Evolutionary conservation across 2,329 filamentous ascomycete species (phyloP).

Genomic region (Alternaria ethzedia): DNA sequence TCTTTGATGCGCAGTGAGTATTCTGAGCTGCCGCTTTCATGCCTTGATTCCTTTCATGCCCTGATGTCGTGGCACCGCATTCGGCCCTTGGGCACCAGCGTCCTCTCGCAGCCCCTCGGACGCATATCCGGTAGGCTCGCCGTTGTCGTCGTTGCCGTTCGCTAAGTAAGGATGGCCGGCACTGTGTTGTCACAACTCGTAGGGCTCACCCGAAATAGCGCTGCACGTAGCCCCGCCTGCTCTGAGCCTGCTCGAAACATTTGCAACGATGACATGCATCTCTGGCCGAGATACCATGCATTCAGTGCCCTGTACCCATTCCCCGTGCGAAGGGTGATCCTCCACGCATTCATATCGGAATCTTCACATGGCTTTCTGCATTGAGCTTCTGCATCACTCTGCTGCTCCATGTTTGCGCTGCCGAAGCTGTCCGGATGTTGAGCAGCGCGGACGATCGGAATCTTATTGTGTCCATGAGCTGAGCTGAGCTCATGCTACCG

Average conservation of each 20-base stretch:
- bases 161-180: slow-evolving; percentile 16
- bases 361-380: slow-evolving; percentile 15
- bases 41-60: slow-evolving; percentile 7
- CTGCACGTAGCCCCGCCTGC: slow-evolving; percentile 31
- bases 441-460: slow-evolving; percentile 6
- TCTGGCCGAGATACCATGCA: neutral
- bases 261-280: slow-evolving; percentile 39
- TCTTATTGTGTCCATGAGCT: slow-evolving; percentile 19
- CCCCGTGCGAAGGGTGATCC: slow-evolving; percentile 1
- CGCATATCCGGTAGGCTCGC: neutral
- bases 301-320: slow-evolving; percentile 11
- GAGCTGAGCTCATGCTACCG: slow-evolving; percentile 20
- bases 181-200: slow-evolving; percentile 5
- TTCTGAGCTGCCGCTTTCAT: slow-evolving; percentile 2
- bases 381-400: slow-evolving; percentile 14
- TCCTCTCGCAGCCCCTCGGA: neutral
- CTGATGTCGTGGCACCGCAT: slow-evolving; percentile 3
- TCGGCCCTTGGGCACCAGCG: slow-evolving; percentile 8
- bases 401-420: slow-evolving; percentile 12
- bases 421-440: neutral
- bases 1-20: slow-evolving; percentile 5
- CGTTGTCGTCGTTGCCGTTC: slow-evolving; percentile 4
- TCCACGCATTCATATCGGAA: neutral
- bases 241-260: slow-evolving; percentile 19
- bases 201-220: slow-evolving; percentile 25